phyloP scores from a whole-genome alignment of 179 eudicot species.

The Corrigiola litoralis region DNA sequence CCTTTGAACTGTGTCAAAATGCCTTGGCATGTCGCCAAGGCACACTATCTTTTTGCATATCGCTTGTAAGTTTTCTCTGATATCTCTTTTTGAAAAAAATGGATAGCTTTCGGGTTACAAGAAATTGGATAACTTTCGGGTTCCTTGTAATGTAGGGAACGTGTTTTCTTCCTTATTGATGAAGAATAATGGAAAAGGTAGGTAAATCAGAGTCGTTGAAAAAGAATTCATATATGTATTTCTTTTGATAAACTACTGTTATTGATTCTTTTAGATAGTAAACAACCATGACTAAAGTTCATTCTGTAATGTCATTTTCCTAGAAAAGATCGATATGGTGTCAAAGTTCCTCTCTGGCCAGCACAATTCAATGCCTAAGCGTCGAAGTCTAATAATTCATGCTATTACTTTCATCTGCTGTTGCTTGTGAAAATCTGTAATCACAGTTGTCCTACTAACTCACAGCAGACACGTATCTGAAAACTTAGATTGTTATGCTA shows the following conservation, averaged over 20 bases:
- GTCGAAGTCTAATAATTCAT: not conserved
- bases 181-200: slow-evolving; percentile 15
- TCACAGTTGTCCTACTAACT: not conserved
- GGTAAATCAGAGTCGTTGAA: slow-evolving; percentile 12
- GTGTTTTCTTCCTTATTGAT: slow-evolving; percentile 22
- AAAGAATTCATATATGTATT: too few species aligned
- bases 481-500: not conserved
- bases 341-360: slow-evolving; percentile 1
- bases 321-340: slow-evolving; percentile 1
- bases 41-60: slow-evolving; percentile 7
- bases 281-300: not conserved
- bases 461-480: not conserved
- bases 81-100: slow-evolving; percentile 6
- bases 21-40: slow-evolving; percentile 8
- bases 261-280: slow-evolving; percentile 12
- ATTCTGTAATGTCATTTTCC: slow-evolving; percentile 15
- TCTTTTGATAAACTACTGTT: not conserved
- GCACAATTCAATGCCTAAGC: slow-evolving; percentile 1
- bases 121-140: slow-evolving; percentile 8
- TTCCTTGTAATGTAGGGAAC: slow-evolving; percentile 14
- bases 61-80: not conserved
- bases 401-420: not conserved
- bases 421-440: not conserved
- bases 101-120: too few species aligned
- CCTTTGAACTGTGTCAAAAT: slow-evolving; percentile 12